Percentiles rank a stretch among this genome's conserved stretches.
Conservation (phyloP, 441 rosid species). For the Erodium moschatum region DNA sequence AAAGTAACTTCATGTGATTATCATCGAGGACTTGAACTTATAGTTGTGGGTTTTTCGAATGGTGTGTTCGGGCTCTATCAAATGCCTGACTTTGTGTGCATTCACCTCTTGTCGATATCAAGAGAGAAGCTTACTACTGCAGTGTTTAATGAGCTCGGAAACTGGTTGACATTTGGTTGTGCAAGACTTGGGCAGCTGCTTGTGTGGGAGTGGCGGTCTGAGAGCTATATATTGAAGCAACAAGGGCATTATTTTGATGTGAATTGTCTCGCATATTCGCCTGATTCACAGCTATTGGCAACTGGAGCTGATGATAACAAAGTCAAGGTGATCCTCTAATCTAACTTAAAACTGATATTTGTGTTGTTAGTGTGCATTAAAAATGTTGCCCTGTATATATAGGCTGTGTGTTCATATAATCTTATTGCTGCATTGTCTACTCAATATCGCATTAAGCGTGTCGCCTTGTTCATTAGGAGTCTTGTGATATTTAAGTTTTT, state of each 20-base stretch:
- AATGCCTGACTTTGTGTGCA: slow-evolving; percentile 92
- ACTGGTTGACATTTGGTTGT: slow-evolving; percentile 92
- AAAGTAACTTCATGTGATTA: slow-evolving; percentile 72
- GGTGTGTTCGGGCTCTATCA: slow-evolving; percentile 90
- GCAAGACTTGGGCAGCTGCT: slow-evolving; percentile 70
- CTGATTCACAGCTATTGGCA: slow-evolving; percentile 88
- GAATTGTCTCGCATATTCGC: slow-evolving; percentile 80
- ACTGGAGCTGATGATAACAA: slow-evolving; percentile 98
- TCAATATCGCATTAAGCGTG: background rate
- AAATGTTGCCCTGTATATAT: too few species aligned
- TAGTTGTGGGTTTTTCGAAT: slow-evolving; percentile 78
- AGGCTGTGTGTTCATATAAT: too few species aligned
- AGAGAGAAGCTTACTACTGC: slow-evolving; percentile 87
- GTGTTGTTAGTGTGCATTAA: background rate
- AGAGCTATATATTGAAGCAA: slow-evolving; percentile 89
- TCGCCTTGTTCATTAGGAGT: background rate
- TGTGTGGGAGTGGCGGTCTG: slow-evolving; percentile 90
- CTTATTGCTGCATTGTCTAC: background rate
- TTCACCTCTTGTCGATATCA: slow-evolving; percentile 73
- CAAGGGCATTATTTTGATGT: slow-evolving; percentile 96
- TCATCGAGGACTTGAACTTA: slow-evolving; percentile 70
- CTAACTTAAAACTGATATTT: background rate
- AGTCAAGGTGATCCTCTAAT: slow-evolving; percentile 57
- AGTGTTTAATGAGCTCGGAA: slow-evolving; percentile 75
- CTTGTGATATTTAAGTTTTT: background rate